phyloP scores from a whole-genome alignment of 2,329 filamentous ascomycete species.

The Teratosphaeria nubilosa region DNA sequence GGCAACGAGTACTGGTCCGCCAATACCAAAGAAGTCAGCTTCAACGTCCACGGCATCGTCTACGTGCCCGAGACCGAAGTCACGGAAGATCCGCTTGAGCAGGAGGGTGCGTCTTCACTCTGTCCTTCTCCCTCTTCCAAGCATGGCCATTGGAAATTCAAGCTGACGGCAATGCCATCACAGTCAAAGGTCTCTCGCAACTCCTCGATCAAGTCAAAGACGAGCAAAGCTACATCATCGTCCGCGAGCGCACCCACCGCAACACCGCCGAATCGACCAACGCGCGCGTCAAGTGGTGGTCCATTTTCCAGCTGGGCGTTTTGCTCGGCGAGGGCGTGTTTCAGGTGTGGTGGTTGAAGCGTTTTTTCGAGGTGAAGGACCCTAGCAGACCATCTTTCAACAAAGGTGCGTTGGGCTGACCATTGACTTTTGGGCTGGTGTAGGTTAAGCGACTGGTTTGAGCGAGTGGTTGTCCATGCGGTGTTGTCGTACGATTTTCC shows the following conservation, averaged over 20 bases:
- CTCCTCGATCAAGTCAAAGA: slow-evolving; percentile 88
- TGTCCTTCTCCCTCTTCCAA: not conserved
- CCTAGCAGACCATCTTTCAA: slow-evolving; percentile 18
- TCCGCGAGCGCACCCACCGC: slow-evolving; percentile 89
- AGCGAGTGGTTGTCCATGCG: not conserved
- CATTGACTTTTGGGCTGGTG: slow-evolving; percentile 4
- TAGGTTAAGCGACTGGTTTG: slow-evolving; percentile 32
- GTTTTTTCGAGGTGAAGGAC: slow-evolving; percentile 49
- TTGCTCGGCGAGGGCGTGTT: slow-evolving; percentile 88
- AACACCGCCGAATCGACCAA: slow-evolving; percentile 99
- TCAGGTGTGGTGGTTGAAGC: slow-evolving; percentile 98
- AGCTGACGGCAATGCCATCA: not conserved
- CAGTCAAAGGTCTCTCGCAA: slow-evolving; percentile 75
- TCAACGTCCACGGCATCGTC: slow-evolving; percentile 98
- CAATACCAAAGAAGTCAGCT: slow-evolving; percentile 93
- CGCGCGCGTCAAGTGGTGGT: slow-evolving; percentile 98
- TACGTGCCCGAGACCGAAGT: slow-evolving; percentile 86
- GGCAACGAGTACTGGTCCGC: slow-evolving; percentile 98
- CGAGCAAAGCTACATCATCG: slow-evolving; percentile 92
- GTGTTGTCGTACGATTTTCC: not conserved
- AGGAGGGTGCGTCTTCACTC: slow-evolving; percentile 54
- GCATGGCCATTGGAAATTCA: not conserved
- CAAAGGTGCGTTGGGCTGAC: slow-evolving; percentile 22
- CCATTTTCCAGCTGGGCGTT: slow-evolving; percentile 85
- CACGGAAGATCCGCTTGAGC: slow-evolving; percentile 77